phyloP scores from a whole-genome alignment of 495 filamentous ascomycete species.

The Annulohypoxylon maeteangense region DNA sequence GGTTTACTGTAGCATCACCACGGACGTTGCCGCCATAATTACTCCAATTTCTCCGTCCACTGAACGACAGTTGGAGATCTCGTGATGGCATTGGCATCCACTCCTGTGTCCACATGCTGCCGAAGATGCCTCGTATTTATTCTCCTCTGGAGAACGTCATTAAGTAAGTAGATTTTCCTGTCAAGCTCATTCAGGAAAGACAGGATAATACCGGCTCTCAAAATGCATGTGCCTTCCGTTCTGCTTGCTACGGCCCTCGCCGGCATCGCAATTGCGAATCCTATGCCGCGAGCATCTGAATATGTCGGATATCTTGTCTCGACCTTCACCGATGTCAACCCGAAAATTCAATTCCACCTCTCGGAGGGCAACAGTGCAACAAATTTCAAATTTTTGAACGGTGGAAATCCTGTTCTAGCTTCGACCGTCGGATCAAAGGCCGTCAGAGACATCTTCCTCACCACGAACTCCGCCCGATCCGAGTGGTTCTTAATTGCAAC shows the following conservation, averaged over 20 bases:
- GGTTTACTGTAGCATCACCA: constrained; percentile 34
- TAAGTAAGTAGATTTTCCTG: background rate
- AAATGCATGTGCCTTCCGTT: constrained; percentile 10
- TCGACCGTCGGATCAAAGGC: constrained; percentile 51
- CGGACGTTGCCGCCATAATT: constrained; percentile 10
- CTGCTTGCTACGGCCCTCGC: constrained; percentile 13
- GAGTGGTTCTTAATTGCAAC: constrained; percentile 40
- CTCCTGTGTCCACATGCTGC: background rate
- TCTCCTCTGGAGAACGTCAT: background rate
- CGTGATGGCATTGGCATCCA: background rate
- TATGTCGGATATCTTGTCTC: constrained; percentile 52
- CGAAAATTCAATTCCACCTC: constrained; percentile 53
- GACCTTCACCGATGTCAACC: constrained; percentile 51
- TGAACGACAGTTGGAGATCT: background rate
- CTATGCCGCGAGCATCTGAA: constrained; percentile 26
- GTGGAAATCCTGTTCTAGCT: constrained; percentile 48
- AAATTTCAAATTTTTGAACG: constrained; percentile 48
- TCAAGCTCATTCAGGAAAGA: background rate
- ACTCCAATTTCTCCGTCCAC: constrained; percentile 27
- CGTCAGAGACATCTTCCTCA: constrained; percentile 50
- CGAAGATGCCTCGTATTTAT: background rate
- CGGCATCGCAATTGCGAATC: constrained; percentile 12
- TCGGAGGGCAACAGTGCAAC: constrained; percentile 48
- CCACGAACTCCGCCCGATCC: constrained; percentile 45
- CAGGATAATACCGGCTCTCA: background rate